Base-by-base conservation (phyloP, 2,329 filamentous ascomycete species). In the Malbranchea cinnamomea region DNA sequence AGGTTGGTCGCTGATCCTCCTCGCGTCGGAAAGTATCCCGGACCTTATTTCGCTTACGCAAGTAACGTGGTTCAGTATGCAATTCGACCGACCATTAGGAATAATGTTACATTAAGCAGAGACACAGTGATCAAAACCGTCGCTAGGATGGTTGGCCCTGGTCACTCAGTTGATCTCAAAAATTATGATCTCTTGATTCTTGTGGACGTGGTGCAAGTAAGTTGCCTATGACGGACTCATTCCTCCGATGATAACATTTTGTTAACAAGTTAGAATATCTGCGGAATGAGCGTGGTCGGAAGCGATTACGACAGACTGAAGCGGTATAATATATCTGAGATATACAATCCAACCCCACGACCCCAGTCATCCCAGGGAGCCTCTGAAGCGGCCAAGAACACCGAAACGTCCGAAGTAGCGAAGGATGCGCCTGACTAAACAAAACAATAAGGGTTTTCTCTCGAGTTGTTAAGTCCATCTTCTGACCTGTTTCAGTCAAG, bases 271-370 rank as follows among this genome's bases (percentile, higher is more conserved):
- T 40, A 74, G 71, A 74, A 73, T 40, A 50, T 75, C 6, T 63
- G 71, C 36, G 71, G 72, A 12, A 71, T 77, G 61, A 73, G 69
- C 39, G 69, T 76, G 6, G 67, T 74, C 4, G 64, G 62, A 12
- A 51, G 58, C 30, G 67, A 71, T 38, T 76, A 67, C 41, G 71
- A 76, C 32, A 52, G 59, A 38, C 54, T 77, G 37, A 76, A 73
- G 50, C 60, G 66, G 32, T 76, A 65, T 50, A 77, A 76, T 46
- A 48, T 76, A 27, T 63, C 69, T 24, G 72, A 77, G 47, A 62
- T 77, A 30, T 71, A 68, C 41, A 60, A 63, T 34, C 61, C 64
- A 30, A 57, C 55, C 6, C 49, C 56, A 33, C 32, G 30, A 11
- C 36, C 32, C 26, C 32, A 34, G 21, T 23, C 11, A 11, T 23